phyloP scores from a whole-genome alignment of 169 alveolate species.

The Eimeria falciformis region DNA sequence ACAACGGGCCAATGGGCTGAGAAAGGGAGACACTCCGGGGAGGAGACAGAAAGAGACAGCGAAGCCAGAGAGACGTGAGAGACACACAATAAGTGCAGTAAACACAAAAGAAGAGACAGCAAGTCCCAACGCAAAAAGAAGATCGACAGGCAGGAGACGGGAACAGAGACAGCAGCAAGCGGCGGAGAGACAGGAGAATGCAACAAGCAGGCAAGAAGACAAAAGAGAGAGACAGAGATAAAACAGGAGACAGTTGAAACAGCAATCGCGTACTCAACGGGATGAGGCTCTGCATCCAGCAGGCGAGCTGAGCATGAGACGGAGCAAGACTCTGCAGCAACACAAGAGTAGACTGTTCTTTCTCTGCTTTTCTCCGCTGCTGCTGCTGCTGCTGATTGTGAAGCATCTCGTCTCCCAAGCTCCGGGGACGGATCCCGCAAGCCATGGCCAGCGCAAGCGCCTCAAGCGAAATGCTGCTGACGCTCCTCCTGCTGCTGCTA shows the following conservation, averaged over 20 bases:
- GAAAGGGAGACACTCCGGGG: no score
- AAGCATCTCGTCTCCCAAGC: neutral
- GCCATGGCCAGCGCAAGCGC: constrained; percentile 14
- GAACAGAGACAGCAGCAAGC: neutral
- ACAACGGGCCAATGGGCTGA: no score
- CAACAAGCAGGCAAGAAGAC: neutral
- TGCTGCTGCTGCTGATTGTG: constrained; percentile 3
- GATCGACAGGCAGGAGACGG: neutral
- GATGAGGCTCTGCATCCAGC: neutral
- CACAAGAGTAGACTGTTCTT: neutral
- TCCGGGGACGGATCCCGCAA: constrained; percentile 10
- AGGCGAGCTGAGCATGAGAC: neutral
- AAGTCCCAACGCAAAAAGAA: neutral
- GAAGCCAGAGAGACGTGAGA: neutral
- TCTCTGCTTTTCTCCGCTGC: neutral
- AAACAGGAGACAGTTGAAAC: neutral
- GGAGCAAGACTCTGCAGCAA: neutral
- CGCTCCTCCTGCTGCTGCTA: neutral
- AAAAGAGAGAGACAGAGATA: neutral
- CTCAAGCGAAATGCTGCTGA: constrained; percentile 2
- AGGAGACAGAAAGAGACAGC: neutral
- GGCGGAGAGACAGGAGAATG: neutral
- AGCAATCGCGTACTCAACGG: neutral
- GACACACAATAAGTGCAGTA: neutral
- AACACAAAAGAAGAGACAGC: neutral